Conservation (phyloP, 768 basidiomycete species). For the Rhodotorula graminis region DNA sequence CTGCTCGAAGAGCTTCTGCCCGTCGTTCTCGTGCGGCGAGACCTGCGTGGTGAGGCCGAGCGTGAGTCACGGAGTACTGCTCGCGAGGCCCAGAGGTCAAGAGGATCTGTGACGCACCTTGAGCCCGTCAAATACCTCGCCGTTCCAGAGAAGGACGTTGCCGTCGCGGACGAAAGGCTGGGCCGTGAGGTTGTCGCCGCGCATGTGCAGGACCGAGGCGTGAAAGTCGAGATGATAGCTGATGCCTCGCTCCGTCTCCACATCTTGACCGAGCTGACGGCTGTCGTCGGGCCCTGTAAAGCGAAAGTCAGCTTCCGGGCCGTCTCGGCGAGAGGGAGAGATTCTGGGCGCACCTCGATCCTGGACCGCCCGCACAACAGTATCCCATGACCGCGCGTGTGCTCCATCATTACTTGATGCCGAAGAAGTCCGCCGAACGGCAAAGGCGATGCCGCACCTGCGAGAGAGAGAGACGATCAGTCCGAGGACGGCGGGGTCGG, state of each 20-base stretch:
- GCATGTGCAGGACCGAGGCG: constrained; percentile 68
- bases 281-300: constrained; percentile 23
- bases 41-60: constrained; percentile 51
- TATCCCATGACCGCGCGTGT: too few relatives aligned
- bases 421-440: background rate
- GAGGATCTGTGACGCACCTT: too few relatives aligned
- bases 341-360: constrained; percentile 4
- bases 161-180: constrained; percentile 69
- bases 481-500: background rate
- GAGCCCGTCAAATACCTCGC: constrained; percentile 69
- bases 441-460: constrained; percentile 31
- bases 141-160: constrained; percentile 54
- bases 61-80: background rate
- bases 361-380: constrained; percentile 1
- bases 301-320: background rate
- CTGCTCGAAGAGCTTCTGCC: constrained; percentile 53
- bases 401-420: background rate
- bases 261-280: background rate
- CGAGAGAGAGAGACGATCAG: background rate
- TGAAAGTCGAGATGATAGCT: constrained; percentile 51
- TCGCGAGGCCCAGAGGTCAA: too few relatives aligned
- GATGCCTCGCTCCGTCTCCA: background rate
- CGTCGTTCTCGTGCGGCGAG: constrained; percentile 64
- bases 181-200: constrained; percentile 57
- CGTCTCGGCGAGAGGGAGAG: background rate